A percentile compares a stretch with the other conserved stretches of the same genome.
Conservation (phyloP, 176 grass and related monocot genomes). For the Pontederia crassipes region DNA sequence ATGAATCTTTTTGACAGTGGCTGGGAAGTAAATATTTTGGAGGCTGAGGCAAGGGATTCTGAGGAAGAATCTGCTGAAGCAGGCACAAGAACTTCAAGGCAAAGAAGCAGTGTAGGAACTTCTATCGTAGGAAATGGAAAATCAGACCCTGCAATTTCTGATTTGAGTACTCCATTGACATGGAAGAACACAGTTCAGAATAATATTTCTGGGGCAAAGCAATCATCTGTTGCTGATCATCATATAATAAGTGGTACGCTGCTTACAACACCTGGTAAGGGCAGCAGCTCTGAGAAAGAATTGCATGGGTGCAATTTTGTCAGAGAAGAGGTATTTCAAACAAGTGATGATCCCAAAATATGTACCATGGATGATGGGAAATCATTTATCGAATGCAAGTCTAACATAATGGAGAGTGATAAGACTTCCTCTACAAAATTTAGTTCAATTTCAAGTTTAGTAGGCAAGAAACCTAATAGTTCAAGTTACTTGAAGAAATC, state of each 20-base stretch:
- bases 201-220: constrained; percentile 8
- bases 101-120: constrained; percentile 11
- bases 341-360: constrained; percentile 12
- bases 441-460: neutral
- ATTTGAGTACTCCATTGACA: constrained; percentile 18
- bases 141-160: constrained; percentile 21
- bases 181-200: constrained; percentile 1
- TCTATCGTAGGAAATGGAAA: constrained; percentile 12
- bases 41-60: constrained; percentile 62
- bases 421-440: neutral
- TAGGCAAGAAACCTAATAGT: constrained; percentile 1
- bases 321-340: constrained; percentile 13
- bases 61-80: constrained; percentile 49
- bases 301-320: constrained; percentile 1
- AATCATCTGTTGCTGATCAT: constrained; percentile 18
- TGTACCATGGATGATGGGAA: constrained; percentile 12
- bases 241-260: constrained; percentile 16
- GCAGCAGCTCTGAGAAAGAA: constrained; percentile 23
- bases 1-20: constrained; percentile 34
- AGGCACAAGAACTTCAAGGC: constrained; percentile 17
- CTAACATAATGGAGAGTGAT: neutral
- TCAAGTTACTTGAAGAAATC: constrained; percentile 40
- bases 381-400: constrained; percentile 3
- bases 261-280: constrained; percentile 21
- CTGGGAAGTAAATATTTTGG: constrained; percentile 80